Percentiles rank a stretch among this genome's conserved stretches.
Evolutionary conservation across 495 filamentous ascomycete species (phyloP).

Genomic region (Opeltia flavorubescens): DNA sequence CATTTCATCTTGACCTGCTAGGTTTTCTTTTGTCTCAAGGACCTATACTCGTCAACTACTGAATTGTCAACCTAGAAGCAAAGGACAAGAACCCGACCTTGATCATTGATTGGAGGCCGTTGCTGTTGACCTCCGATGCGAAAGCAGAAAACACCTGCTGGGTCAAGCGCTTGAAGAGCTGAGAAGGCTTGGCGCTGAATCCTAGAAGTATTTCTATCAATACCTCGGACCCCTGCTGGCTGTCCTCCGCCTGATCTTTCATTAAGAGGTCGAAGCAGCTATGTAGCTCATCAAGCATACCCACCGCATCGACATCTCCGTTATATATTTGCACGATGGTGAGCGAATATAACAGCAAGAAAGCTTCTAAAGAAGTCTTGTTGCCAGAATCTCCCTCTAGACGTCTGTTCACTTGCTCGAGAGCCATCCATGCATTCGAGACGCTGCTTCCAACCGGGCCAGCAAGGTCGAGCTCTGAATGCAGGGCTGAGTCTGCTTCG

Average conservation of each 20-base stretch:
- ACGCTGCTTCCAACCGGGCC: slow-evolving; percentile 44
- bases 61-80: slow-evolving; percentile 1
- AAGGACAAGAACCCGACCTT: slow-evolving; percentile 3
- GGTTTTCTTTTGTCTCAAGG: slow-evolving; percentile 63
- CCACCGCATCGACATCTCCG: slow-evolving; percentile 68
- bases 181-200: slow-evolving; percentile 74
- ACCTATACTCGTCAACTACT: slow-evolving; percentile 28
- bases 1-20: slow-evolving; percentile 69
- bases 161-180: slow-evolving; percentile 71
- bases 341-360: slow-evolving; percentile 73
- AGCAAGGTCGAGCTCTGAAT: slow-evolving; percentile 33
- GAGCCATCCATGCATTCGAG: slow-evolving; percentile 44
- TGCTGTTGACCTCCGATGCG: slow-evolving; percentile 51
- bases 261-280: slow-evolving; percentile 52
- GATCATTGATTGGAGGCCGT: slow-evolving; percentile 59
- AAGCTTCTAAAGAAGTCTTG: slow-evolving; percentile 37
- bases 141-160: slow-evolving; percentile 78
- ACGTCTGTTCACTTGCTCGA: slow-evolving; percentile 44
- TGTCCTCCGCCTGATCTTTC: slow-evolving; percentile 33
- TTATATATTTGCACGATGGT: slow-evolving; percentile 81
- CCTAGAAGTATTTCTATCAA: slow-evolving; percentile 78
- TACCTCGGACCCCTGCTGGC: slow-evolving; percentile 51
- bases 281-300: slow-evolving; percentile 59
- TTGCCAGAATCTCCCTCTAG: slow-evolving; percentile 18
- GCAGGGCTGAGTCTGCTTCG: slow-evolving; percentile 24